Conservation (phyloP, 345 rosid genomes). For the Murraya paniculata region DNA sequence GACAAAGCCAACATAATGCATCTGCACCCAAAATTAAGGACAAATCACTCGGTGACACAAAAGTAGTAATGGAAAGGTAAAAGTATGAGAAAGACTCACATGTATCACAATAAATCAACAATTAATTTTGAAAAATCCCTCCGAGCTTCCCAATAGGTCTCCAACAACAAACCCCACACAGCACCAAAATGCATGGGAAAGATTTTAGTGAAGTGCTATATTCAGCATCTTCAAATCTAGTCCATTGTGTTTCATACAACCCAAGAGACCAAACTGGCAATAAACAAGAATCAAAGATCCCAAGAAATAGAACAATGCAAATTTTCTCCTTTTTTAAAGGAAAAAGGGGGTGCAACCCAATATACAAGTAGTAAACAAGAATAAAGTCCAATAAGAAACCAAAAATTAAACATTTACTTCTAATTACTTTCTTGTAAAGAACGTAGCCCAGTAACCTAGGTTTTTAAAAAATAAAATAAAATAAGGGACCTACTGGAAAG, state of each 20-base stretch:
- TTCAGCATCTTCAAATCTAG: not conserved
- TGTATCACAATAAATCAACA: not conserved
- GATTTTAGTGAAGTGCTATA: too few species aligned
- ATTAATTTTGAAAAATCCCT: not conserved
- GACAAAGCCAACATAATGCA: conserved; percentile 89
- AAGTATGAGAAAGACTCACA: conserved; percentile 8
- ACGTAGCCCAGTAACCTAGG: not conserved
- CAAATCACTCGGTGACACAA: conserved; percentile 10
- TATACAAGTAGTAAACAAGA: too few species aligned
- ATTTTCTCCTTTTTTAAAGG: too few species aligned
- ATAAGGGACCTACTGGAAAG: not conserved
- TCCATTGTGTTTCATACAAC: not conserved
- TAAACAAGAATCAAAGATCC: not conserved
- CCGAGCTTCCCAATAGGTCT: not conserved
- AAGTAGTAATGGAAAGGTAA: conserved; percentile 1
- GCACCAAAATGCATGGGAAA: not conserved
- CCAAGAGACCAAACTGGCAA: not conserved
- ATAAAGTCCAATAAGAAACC: not conserved
- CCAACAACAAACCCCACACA: not conserved
- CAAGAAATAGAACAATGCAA: not conserved
- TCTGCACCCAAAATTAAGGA: conserved; percentile 41
- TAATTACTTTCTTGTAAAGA: not conserved
- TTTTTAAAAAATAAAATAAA: too few species aligned
- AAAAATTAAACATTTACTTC: not conserved
- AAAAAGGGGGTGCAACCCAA: too few species aligned